Evolutionary conservation across 352 stramenopile species (phyloP), one percentile per base, ranked within the genome.

Genomic region (Phytophthora cactorum): DNA sequence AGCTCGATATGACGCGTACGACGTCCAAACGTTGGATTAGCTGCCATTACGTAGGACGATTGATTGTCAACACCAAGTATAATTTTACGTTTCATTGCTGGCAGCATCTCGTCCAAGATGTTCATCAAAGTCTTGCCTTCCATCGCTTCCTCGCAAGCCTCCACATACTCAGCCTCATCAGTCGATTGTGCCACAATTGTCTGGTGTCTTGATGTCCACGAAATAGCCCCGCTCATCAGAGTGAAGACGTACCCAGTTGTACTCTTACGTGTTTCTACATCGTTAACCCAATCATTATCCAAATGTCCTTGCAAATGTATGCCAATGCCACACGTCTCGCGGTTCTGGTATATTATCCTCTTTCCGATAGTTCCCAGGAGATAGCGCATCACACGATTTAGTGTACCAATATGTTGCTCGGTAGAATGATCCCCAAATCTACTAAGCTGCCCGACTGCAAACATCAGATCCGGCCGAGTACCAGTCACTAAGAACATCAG

Each of bases 401-500:
- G 39, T 2, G 53, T 17, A 22, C 53, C 53, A 32, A 60, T n/a
- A 22, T 60, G 53, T 17, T 45, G 49, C n/a, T 43, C 46, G 4
- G 27, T 52, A 17, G 46, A 25, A 3, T 52, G 46, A 36, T 36
- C 25, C n/a, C 46, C 39, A 34, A 47, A 43, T 27, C 38, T 25
- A 31, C 54, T 62, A 45, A 59, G 5, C 45, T 22, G 22, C 22
- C 22, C 22, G 22, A 22, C 22, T 22, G 22, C 22, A 22, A 22
- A 22, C 22, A 22, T 45, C 6, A 54, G 29, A 41, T 76, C 52
- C 11, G 52, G 58, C 7, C 57, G 29, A 34, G 63, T 69, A 5
- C 58, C 62, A 28, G 62, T 49, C 45, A 74, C 68, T 34, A 75
- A 15, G 12, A 70, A 70, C 61, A 70, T 64, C 2, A 68, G 34